phyloP scores from a whole-genome alignment of 768 basidiomycete genomes.

The Rhodotorula babjevae region DNA sequence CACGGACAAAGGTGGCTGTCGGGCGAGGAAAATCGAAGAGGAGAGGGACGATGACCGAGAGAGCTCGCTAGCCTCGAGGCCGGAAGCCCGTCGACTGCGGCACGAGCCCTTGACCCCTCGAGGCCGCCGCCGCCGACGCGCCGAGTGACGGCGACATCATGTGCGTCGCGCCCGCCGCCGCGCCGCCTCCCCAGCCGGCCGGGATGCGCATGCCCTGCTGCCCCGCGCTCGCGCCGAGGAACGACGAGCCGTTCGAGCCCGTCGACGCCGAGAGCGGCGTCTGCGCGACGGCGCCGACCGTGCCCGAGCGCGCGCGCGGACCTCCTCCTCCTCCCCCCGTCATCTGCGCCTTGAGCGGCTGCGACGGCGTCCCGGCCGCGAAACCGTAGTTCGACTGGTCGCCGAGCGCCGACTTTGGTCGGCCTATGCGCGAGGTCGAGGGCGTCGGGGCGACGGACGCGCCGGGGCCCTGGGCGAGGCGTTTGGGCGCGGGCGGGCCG shows the following conservation, averaged over 20 bases:
- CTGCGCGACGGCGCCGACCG: not conserved
- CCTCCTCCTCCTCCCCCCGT: too few relatives aligned
- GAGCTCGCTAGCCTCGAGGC: not conserved
- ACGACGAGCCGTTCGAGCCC: not conserved
- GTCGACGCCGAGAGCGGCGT: not conserved
- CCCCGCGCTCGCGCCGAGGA: not conserved
- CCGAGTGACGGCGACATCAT: not conserved
- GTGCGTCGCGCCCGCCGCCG: too few relatives aligned
- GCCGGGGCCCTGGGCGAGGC: not conserved
- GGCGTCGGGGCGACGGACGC: not conserved
- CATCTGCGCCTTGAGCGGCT: not conserved
- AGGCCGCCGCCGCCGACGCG: not conserved
- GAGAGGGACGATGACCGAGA: too few relatives aligned
- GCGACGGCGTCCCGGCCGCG: not conserved
- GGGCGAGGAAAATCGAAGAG: not conserved
- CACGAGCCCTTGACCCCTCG: not conserved
- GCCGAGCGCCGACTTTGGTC: not conserved
- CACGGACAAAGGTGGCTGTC: too few relatives aligned
- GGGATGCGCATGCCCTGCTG: not conserved
- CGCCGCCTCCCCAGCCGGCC: not conserved
- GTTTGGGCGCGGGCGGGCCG: conserved; percentile 18
- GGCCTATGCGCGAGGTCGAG: not conserved
- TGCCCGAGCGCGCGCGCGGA: not conserved
- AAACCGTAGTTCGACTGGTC: not conserved
- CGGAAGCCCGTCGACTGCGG: not conserved